phyloP scores from a whole-genome alignment of 179 eudicot species.

The Silene vulgaris region DNA sequence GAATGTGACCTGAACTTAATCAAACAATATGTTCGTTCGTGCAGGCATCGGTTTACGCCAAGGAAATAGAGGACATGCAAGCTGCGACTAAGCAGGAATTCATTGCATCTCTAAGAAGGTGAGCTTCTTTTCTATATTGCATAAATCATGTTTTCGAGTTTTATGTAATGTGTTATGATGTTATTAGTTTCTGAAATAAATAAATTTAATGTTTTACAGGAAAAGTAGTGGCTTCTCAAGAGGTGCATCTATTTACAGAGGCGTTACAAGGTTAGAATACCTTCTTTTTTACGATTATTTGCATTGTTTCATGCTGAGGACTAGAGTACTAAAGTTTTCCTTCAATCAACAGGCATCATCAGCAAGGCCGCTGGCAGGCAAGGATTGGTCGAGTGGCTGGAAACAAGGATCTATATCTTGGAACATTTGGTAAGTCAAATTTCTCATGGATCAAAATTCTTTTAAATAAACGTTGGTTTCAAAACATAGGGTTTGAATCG shows the following conservation, averaged over 20 bases:
- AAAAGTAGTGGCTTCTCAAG: constrained; percentile 97
- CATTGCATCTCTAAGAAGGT: constrained; percentile 90
- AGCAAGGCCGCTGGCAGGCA: constrained; percentile 99
- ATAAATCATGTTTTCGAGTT: neutral
- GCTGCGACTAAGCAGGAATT: constrained; percentile 80
- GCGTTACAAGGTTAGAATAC: constrained; percentile 62
- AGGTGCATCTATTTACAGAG: constrained; percentile 93
- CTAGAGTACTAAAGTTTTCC: neutral
- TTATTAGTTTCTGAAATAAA: constrained; percentile 3
- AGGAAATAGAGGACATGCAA: constrained; percentile 93
- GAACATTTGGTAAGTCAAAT: constrained; percentile 61
- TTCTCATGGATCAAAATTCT: too few relatives aligned
- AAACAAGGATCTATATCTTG: constrained; percentile 84
- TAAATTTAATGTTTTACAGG: constrained; percentile 34
- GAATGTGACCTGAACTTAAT: too few relatives aligned
- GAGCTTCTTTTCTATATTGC: neutral
- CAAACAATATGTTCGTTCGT: neutral
- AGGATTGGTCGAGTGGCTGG: constrained; percentile 98
- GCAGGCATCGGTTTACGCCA: constrained; percentile 57
- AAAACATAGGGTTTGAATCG: too few relatives aligned
- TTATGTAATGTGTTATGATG: neutral
- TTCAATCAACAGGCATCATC: constrained; percentile 65
- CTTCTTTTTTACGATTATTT: neutral
- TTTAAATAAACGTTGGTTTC: too few relatives aligned
- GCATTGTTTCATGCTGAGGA: neutral